Evolutionary conservation across 176 grass and related monocot species (phyloP).

Genomic region (Olyra latifolia): DNA sequence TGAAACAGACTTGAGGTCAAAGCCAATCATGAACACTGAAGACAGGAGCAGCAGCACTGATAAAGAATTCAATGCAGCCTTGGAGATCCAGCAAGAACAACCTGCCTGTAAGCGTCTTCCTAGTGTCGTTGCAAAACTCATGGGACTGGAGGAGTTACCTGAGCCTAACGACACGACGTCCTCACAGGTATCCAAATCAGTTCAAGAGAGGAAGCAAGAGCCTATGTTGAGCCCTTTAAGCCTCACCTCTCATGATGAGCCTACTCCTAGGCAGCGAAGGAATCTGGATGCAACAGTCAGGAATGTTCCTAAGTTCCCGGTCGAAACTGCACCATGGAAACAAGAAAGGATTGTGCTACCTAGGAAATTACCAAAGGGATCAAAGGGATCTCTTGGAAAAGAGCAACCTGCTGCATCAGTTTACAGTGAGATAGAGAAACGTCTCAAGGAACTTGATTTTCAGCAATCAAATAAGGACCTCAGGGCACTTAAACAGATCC

Average conservation of each 20-base stretch:
- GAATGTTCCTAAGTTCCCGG: conserved; percentile 58
- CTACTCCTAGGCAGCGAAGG: conserved; percentile 37
- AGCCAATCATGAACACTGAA: conserved; percentile 41
- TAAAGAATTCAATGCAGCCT: conserved; percentile 16
- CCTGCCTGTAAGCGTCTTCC: conserved; percentile 49
- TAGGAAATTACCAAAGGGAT: conserved; percentile 56
- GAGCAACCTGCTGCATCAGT: conserved; percentile 67
- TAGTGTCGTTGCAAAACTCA: conserved; percentile 88
- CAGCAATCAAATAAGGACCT: conserved; percentile 78
- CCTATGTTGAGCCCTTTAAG: conserved; percentile 31
- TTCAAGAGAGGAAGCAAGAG: conserved; percentile 48
- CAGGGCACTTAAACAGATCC: conserved; percentile 86
- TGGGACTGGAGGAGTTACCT: conserved; percentile 85
- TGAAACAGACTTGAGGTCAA: conserved; percentile 44
- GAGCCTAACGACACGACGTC: conserved; percentile 37
- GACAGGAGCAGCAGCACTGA: conserved; percentile 39
- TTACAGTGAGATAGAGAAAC: conserved; percentile 89
- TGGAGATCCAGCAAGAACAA: conserved; percentile 49
- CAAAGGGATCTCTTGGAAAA: conserved; percentile 43
- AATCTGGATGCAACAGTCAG: conserved; percentile 52
- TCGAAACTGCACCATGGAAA: conserved; percentile 81
- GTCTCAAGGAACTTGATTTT: conserved; percentile 86
- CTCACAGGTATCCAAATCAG: conserved; percentile 33
- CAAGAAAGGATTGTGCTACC: conserved; percentile 67
- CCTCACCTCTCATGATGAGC: conserved; percentile 34